These are phyloP conservation scores for Schoenoplectus tabernaemontani DNA, from an alignment of 202 grass and related monocot species.

Conservation along the genomic window DNA sequence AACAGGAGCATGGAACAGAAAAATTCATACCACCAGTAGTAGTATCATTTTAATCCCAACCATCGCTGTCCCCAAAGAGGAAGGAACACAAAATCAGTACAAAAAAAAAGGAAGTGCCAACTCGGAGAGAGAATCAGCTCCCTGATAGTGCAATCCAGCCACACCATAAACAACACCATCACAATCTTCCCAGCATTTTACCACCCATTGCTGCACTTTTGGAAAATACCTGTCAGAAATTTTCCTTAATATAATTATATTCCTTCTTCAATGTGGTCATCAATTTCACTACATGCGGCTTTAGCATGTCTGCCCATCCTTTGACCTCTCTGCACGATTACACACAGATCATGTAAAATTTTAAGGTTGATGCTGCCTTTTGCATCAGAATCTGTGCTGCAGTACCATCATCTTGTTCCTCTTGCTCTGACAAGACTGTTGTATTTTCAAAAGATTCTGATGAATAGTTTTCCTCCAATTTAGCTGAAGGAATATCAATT, in stretches of 20 bases:
- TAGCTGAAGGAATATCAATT: slow-evolving; percentile 30
- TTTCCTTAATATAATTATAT: slow-evolving; percentile 39
- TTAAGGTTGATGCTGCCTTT: slow-evolving; percentile 55
- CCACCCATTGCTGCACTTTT: slow-evolving; percentile 53
- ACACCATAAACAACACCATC: slow-evolving; percentile 62
- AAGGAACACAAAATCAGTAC: slow-evolving; percentile 79
- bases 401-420: slow-evolving; percentile 33
- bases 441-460: slow-evolving; percentile 26
- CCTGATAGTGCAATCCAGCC: slow-evolving; percentile 85
- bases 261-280: slow-evolving; percentile 40
- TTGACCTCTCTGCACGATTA: slow-evolving; percentile 46
- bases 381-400: slow-evolving; percentile 40
- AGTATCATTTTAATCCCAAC: slow-evolving; percentile 75
- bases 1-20: background rate
- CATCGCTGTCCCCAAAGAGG: slow-evolving; percentile 77
- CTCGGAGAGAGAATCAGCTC: slow-evolving; percentile 70
- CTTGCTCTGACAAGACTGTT: slow-evolving; percentile 29
- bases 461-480: slow-evolving; percentile 33
- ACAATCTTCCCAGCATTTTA: slow-evolving; percentile 69
- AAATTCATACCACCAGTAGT: slow-evolving; percentile 48
- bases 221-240: slow-evolving; percentile 51
- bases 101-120: slow-evolving; percentile 85
- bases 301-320: slow-evolving; percentile 42
- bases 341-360: slow-evolving; percentile 49
- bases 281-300: slow-evolving; percentile 38